Evolutionary conservation across 352 stramenopile genomes (phyloP), one percentile per base, ranked within the genome.

Genomic region (Phytophthora sojae): DNA sequence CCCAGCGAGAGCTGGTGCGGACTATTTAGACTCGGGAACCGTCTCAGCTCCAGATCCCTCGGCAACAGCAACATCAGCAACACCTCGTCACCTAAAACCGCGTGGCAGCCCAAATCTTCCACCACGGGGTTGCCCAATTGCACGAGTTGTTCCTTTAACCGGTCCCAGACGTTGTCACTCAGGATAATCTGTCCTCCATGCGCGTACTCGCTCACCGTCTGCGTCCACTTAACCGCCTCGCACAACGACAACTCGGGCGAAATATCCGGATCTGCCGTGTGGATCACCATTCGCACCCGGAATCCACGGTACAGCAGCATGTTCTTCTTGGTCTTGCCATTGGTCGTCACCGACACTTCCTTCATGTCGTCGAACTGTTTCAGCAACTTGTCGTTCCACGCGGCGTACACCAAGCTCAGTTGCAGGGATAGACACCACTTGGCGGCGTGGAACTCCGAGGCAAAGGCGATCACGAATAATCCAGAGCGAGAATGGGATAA

Each of bases 401-500:
- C 88, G 1, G 89, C 89, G 57, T 95, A 96, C 19, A 96, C 88
- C 6, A 96, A 61, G 65, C 88, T 94, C 7, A 96, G 73, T 65
- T 96, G 89, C 53, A 96, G 72, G 19, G 89, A 94, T 0, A 96
- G 68, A 67, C 89, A 96, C 89, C 89, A 96, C 73, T 94, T 94
- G 57, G 89, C 89, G 0, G 89, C 89, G 58, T 96, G 88, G 64
- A 95, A 96, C 64, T 96, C 89, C 8, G 89, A 94, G 9, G 83
- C 75, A 53, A 96, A 96, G 0, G 86, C 88, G 68, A 96, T 93
- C 39, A 95, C 83, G 64, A 95, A 96, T 1, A 95, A 79, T 0
- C 88, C 89, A 12, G 85, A 92, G 9, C 85, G 64, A 49, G 88
- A 82, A 56, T 93, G 89, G 65, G 86, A 93, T 25, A 94, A 50